phyloP scores from a whole-genome alignment of 352 stramenopile species.

The Pythium plurisporium region DNA sequence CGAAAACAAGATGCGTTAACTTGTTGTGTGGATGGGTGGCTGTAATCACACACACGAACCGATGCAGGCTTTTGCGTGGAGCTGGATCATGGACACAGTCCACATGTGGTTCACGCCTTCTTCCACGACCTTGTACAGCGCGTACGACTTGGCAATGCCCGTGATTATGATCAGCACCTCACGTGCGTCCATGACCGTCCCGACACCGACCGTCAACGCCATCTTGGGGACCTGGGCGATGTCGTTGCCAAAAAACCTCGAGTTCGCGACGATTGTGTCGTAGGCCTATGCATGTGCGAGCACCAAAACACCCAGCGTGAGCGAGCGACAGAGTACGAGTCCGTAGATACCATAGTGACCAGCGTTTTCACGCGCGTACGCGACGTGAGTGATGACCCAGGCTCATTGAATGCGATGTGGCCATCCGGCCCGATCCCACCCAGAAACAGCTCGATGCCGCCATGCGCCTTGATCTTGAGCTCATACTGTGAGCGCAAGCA shows the following conservation, averaged over 20 bases:
- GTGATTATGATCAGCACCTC: slow-evolving; percentile 89
- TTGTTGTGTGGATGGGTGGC: too few species aligned
- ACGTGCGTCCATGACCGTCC: slow-evolving; percentile 82
- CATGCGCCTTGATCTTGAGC: slow-evolving; percentile 66
- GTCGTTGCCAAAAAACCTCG: slow-evolving; percentile 82
- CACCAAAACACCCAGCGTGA: background rate
- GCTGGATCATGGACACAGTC: slow-evolving; percentile 86
- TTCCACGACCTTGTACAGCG: slow-evolving; percentile 87
- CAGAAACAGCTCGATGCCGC: slow-evolving; percentile 90
- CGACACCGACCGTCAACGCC: slow-evolving; percentile 86
- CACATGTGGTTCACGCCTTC: slow-evolving; percentile 91
- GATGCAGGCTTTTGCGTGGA: slow-evolving; percentile 79
- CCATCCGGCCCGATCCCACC: slow-evolving; percentile 91
- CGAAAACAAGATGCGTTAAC: background rate
- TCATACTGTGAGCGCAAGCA: slow-evolving; percentile 79
- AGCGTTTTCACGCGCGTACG: slow-evolving; percentile 87
- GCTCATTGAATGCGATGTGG: slow-evolving; percentile 93
- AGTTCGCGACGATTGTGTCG: slow-evolving; percentile 88
- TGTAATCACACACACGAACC: slow-evolving; percentile 20
- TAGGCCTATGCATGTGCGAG: slow-evolving; percentile 44
- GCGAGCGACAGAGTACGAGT: background rate
- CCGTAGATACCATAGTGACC: too few species aligned
- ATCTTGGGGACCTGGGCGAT: slow-evolving; percentile 84
- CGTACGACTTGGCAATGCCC: slow-evolving; percentile 79
- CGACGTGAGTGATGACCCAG: slow-evolving; percentile 74